phyloP scores from a whole-genome alignment of 2,329 filamentous ascomycete genomes.

The Cladophialophora exuberans region DNA sequence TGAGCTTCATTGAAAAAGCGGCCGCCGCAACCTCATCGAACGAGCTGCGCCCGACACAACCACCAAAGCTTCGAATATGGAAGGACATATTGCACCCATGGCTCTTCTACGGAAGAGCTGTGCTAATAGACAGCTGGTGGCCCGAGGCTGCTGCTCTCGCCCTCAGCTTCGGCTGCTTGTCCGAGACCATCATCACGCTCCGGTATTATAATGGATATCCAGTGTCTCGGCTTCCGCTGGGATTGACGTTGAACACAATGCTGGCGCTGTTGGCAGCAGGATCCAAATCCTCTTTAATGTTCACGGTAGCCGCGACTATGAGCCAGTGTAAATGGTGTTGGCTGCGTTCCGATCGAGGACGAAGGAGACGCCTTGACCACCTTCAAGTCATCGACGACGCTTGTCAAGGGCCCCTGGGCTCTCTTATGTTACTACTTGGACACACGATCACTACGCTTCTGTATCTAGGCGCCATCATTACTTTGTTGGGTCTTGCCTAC shows the following conservation, averaged over 20 bases:
- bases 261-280: background rate
- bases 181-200: background rate
- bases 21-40: background rate
- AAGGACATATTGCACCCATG: background rate
- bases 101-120: background rate
- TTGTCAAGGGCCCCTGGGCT: conserved; percentile 1
- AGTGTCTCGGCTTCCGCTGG: background rate
- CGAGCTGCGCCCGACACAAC: background rate
- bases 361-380: background rate
- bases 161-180: background rate
- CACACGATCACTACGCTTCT: background rate
- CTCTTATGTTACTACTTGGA: background rate
- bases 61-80: background rate
- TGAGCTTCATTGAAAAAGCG: background rate
- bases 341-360: background rate
- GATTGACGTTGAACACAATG: conserved; percentile 4
- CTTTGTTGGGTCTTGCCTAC: background rate
- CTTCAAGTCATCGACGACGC: conserved; percentile 1
- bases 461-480: background rate
- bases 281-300: conserved; percentile 1
- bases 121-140: conserved; percentile 1
- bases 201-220: background rate
- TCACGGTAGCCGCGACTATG: background rate
- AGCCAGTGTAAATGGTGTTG: conserved; percentile 9
- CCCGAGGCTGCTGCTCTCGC: background rate